Base-by-base conservation (phyloP, 306 rosid species). In the Cucurbita pepo region DNA sequence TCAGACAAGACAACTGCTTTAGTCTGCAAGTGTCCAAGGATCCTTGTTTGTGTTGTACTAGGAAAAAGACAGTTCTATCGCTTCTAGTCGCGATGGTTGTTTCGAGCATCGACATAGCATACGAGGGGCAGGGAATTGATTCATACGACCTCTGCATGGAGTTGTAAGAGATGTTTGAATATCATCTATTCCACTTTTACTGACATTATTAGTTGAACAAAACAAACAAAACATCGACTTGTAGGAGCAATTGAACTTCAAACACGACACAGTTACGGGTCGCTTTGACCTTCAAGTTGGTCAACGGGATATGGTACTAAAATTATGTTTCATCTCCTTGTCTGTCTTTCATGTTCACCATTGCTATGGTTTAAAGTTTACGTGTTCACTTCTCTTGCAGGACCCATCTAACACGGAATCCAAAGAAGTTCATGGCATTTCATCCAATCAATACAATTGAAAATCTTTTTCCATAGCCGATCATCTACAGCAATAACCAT, bases 221-320 rank as follows among this genome's bases (percentile, higher is more conserved):
- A 30, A 63, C 70, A 10, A 21, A 64, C 15, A 41, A 16, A 41
- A 18, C 43, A 5, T 43, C 54, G 38, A 37, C 78, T 62, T 52
- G 56, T 83, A 81, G 89, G 78, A 80, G 54, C 85, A 74, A 61
- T 69, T 82, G 76, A 81, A 83, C 62, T 76, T 83, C 75, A 81
- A 86, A 57, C 74, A 82, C 25, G 81, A 78, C 55, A 21, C 76
- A 6, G 50, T 70, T 64, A 66, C 76, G 0, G 56, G 56, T 57
- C 59, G 77, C 82, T 19, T 53, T 80, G 85, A 75, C 72, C 30
- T 72, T 71, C 82, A 78, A 56, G 77, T 76, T 69, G 66, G 81
- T 51, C 72, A 72, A 71, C 83, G 45, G 34, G 79, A 82, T 70
- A 21, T 73, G 84, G 85, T 80, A 78, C 14, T 50, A 38, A 44